Evolutionary conservation across 2,329 filamentous ascomycete species (phyloP).

Genomic region (Fusarium incarnatum): DNA sequence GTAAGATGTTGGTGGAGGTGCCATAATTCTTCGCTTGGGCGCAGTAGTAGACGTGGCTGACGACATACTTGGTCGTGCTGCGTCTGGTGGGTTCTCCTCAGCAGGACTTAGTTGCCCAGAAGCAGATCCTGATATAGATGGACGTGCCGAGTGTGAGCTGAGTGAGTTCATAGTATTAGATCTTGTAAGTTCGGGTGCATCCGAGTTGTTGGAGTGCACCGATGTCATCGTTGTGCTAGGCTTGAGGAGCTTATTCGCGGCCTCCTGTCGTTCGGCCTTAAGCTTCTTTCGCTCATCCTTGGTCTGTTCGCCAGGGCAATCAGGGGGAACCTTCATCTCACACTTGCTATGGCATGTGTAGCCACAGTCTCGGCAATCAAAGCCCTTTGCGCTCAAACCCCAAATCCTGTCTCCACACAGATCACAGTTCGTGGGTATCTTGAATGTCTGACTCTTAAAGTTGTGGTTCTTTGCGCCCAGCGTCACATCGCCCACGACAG

Average conservation of each 20-base stretch:
- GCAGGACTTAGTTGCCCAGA: slow-evolving; percentile 62
- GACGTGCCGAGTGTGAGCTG: slow-evolving; percentile 83
- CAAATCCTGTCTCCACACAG: slow-evolving; percentile 96
- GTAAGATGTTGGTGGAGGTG: slow-evolving; percentile 87
- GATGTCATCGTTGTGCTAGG: slow-evolving; percentile 55
- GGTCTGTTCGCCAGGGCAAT: slow-evolving; percentile 91
- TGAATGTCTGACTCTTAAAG: slow-evolving; percentile 99
- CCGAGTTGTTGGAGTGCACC: slow-evolving; percentile 66
- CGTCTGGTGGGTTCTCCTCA: slow-evolving; percentile 58
- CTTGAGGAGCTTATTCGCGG: slow-evolving; percentile 71
- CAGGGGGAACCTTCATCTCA: slow-evolving; percentile 97
- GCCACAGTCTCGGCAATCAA: slow-evolving; percentile 94
- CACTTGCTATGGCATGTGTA: slow-evolving; percentile 99
- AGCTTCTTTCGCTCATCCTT: slow-evolving; percentile 97
- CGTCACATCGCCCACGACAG: slow-evolving; percentile 90
- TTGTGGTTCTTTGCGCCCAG: slow-evolving; percentile 94
- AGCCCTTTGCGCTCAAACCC: slow-evolving; percentile 95
- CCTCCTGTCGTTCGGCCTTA: slow-evolving; percentile 85
- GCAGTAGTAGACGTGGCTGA: slow-evolving; percentile 44
- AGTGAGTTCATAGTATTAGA: slow-evolving; percentile 92
- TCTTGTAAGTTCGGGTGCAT: slow-evolving; percentile 76
- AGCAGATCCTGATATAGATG: slow-evolving; percentile 75
- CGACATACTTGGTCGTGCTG: slow-evolving; percentile 46
- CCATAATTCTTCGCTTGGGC: slow-evolving; percentile 80
- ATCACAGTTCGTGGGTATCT: slow-evolving; percentile 98